Evolutionary conservation across 495 filamentous ascomycete species (phyloP), one percentile per base, ranked within the genome.

Genomic region (Patellaria atrata): DNA sequence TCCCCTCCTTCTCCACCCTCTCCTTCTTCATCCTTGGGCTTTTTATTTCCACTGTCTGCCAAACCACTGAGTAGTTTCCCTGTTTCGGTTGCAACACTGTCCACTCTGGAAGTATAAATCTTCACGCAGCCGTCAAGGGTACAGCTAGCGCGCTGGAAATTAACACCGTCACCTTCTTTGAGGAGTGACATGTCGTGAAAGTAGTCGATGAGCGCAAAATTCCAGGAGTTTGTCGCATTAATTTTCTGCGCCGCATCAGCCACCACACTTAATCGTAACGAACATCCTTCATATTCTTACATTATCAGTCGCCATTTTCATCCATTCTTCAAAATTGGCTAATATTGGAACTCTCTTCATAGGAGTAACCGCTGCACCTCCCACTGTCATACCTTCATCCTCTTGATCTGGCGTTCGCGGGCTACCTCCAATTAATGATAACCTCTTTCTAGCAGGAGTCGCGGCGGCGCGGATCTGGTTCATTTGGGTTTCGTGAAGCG

Each of bases 261-360:
- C 22, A 33, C 19, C n/a, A 6, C 25, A 29, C n/a, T n/a, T n/a
- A n/a, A n/a, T 21, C 12, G 25, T 8, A 10, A 5, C 24, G 6
- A 31, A 24, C 16, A 9, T 21, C 9, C 6, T 10, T n/a, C n/a
- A n/a, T n/a, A 10, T 32, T 13, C 40, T 26, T 38, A 58, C 55
- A 45, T 99, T 99, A 63, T 99, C 89, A 15, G 87, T 96, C 7
- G 91, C 91, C 82, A 96, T 86, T 70, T 96, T 99, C 91, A 99
- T 96, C 89, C 89, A 96, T 52, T 99, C 91, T 57, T 99, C 89
- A 50, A 96, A 99, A 58, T 96, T 96, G 33, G 91, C 91, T 33
- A 96, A 55, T 37, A 99, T 79, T 0, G 89, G 91, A 4, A 23
- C 82, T 26, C 89, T 79, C 65, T 94, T 92, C 78, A 94, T 84